Evolutionary conservation across 2,329 filamentous ascomycete genomes (phyloP), one percentile per base, ranked within the genome.

Genomic region (Fusarium napiforme): DNA sequence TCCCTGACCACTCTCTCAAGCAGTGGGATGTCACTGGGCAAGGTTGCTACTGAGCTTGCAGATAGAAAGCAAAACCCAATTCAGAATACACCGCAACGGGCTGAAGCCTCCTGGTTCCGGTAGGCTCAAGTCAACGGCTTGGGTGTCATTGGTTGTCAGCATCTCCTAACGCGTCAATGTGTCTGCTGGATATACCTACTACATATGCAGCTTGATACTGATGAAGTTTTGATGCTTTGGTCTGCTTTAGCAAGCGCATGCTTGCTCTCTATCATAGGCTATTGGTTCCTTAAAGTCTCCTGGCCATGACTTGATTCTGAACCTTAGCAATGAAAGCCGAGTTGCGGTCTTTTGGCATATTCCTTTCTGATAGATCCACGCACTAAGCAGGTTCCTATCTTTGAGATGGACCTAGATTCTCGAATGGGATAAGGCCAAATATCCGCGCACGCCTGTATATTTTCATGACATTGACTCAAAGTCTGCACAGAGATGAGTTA

Each of bases 1-100:
- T 52, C 45, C 56, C 26, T 47, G 42, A 39, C 56, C 45, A 71
- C 61, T 62, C 67, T 60, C 50, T 40, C 15, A 37, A 37, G 60
- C 57, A 70, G 37, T 36, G 36, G 71, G 45, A 74, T 73, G 71
- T 73, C 71, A 73, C 67, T 50, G 59, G 60, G 46, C 71, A 73
- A 66, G 71, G 70, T 58, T 67, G 49, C 63, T 55, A 60, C 71
- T 60, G 58, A 67, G 42, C 60, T 62, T 46, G 55, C 45, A 37
- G n/a, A 52, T 26, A 52, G 68, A 68, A 60, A 64, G 53, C 15
- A 67, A 69, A 72, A 73, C 65, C 66, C 53, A 67, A 73, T 60
- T 59, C 61, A 71, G 66, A 39, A 56, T 60, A 58, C 52, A 49
- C 61, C 45, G 53, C 34, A 74, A 74, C 58, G 71, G 71, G 71